Conservation (phyloP, 352 stramenopile genomes). For the Pythium grandisporangium region DNA sequence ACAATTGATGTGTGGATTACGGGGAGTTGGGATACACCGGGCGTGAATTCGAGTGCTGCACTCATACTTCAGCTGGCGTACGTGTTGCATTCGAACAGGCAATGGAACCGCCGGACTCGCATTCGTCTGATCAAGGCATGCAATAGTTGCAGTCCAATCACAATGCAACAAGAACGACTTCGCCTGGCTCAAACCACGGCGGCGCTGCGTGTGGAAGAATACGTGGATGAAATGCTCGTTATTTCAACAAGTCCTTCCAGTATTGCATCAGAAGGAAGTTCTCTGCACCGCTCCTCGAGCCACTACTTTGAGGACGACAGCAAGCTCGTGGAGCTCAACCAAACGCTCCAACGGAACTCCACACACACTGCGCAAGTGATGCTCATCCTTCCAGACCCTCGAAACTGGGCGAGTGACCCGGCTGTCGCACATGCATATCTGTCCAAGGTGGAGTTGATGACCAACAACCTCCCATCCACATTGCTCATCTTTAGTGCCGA, state of each 20-base stretch:
- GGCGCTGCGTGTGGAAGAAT: slow-evolving; percentile 20
- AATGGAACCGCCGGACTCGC: slow-evolving; percentile 13
- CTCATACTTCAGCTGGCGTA: slow-evolving; percentile 34
- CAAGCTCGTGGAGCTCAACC: slow-evolving; percentile 26
- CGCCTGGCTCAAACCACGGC: slow-evolving; percentile 13
- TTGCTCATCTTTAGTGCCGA: slow-evolving; percentile 42
- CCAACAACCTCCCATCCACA: slow-evolving; percentile 32
- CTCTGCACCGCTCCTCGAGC: not conserved
- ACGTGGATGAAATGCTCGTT: slow-evolving; percentile 32
- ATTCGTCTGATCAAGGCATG: slow-evolving; percentile 19
- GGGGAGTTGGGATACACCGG: slow-evolving; percentile 15
- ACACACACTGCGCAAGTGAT: slow-evolving; percentile 27
- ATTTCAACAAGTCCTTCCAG: slow-evolving; percentile 27
- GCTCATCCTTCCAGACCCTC: slow-evolving; percentile 29
- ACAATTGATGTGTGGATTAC: slow-evolving; percentile 61
- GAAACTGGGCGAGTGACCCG: not conserved
- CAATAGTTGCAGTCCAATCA: slow-evolving; percentile 11
- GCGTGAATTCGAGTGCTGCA: slow-evolving; percentile 19
- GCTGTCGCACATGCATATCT: slow-evolving; percentile 12
- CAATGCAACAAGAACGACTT: slow-evolving; percentile 19
- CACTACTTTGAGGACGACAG: slow-evolving; percentile 16
- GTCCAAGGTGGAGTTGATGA: slow-evolving; percentile 24
- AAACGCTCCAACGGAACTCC: slow-evolving; percentile 36
- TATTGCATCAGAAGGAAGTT: slow-evolving; percentile 16
- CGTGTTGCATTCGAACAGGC: slow-evolving; percentile 18